Base-by-base conservation (phyloP, 257 asterid species). In the Schizonepeta tenuifolia region DNA sequence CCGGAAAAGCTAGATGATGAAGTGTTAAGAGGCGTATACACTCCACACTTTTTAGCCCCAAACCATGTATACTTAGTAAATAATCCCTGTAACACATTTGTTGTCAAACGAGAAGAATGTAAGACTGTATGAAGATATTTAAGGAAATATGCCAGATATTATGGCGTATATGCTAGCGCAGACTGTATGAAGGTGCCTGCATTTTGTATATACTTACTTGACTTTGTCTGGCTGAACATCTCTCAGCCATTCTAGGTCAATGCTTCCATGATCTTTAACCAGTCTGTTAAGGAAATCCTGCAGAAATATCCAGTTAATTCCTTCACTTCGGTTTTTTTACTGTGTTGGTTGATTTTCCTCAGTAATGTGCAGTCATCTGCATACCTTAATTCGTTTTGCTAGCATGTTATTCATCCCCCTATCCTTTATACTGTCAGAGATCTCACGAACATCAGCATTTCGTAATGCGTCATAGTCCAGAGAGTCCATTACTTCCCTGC, bases 241-340 rank as follows among this genome's bases (percentile, higher is more conserved):
- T 80, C 94, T 82, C 72, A 90, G 78, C 97, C 97, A 90, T 87
- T 90, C 97, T 21, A 90, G 87, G 84, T 90, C 97, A 17, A 83
- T 75, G 77, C 83, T 80, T 68, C 85, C 96, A 59, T 90, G 97
- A 10, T 90, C 97, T 57, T 63, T 66, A 55, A 88, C 92, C 62
- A 90, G 57, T 40, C 97, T 82, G 64, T 90, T 67, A 65, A 90
- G 96, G 71, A 90, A 90, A 77, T 79, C 97, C 97, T 90, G 88
- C 82, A 84, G 69, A 53, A 77, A 80, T 72, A 73, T 61, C 80
- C 71, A 67, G 62, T 28, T 75, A 78, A 49, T 46, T 41, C 24
- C 26, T 54, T 72, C 56, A 54, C 22, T 69, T 50, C 65, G 57
- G 36, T 35, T 67, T 60, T 43, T 26, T 31, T 35, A 15, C 35